Evolutionary conservation across 768 basidiomycete genomes (phyloP).

Genomic region (Tubosaeta sp.): DNA sequence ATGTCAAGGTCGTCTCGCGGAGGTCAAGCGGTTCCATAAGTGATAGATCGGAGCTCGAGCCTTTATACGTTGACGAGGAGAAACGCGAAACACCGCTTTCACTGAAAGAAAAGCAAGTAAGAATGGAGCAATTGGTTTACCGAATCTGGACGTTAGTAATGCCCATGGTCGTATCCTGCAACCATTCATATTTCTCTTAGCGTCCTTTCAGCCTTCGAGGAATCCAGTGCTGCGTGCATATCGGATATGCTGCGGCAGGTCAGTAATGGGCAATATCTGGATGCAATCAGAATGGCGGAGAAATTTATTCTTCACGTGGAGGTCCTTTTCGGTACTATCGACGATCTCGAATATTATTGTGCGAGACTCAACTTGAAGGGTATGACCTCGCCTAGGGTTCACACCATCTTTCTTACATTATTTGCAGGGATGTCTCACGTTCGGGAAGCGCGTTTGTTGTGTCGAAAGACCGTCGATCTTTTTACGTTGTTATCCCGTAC

Average conservation of each 20-base stretch:
- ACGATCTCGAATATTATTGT: conserved; percentile 92
- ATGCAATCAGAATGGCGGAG: conserved; percentile 97
- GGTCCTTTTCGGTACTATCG: conserved; percentile 93
- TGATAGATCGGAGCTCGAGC: conserved; percentile 48
- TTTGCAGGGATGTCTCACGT: conserved; percentile 91
- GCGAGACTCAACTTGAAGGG: conserved; percentile 78
- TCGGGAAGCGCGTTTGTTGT: conserved; percentile 96
- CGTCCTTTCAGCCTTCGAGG: conserved; percentile 95
- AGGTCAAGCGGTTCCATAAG: conserved; percentile 60
- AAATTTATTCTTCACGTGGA: conserved; percentile 98
- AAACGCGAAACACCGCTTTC: conserved; percentile 68
- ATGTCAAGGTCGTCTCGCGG: conserved; percentile 85
- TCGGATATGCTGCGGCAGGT: conserved; percentile 98
- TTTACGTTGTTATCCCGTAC: conserved; percentile 95
- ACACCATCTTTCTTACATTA: conserved; percentile 11
- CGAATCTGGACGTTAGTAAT: conserved; percentile 94
- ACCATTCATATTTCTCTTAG: conserved; percentile 34
- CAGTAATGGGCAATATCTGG: conserved; percentile 93
- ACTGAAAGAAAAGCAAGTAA: conserved; percentile 83
- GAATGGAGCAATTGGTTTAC: conserved; percentile 97
- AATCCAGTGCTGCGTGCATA: conserved; percentile 98
- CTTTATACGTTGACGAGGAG: conserved; percentile 74
- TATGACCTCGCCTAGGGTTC: conserved; percentile 34
- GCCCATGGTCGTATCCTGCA: background rate
- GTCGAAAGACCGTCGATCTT: conserved; percentile 97